Evolutionary conservation across 306 rosid genomes (phyloP), one percentile per base, ranked within the genome.

Genomic region (Inga oerstediana): DNA sequence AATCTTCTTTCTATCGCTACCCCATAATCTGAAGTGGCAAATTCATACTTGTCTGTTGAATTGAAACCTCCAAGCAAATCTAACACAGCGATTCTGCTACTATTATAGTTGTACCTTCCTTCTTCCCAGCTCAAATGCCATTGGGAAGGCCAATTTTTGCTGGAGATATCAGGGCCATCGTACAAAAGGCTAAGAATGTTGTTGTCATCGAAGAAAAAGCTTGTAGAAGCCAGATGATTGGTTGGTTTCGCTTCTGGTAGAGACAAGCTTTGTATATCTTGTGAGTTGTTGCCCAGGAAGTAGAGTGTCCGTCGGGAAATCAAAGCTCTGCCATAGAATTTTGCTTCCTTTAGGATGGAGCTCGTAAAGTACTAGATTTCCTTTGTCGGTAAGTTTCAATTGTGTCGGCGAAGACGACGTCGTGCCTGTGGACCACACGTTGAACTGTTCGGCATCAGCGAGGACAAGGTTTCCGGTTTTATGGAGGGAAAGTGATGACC

Each of bases 281-380:
- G 87, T 84, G 54, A 87, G 66, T 1, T 13, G 76, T 35, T 89
- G 90, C 5, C 65, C 74, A 13, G 92, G 90, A 73, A 89, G 86
- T 4, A 89, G 86, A 8, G 90, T 85, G 37, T 87, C 86, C 1
- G 37, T 10, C 5, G 68, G 37, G 37, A 24, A 62, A 11, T 62
- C 68, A 24, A 62, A 62, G 7, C 88, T 87, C 44, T 87, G 81
- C 92, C 92, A 87, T 35, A 89, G 34, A 72, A 45, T 37, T 2
- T 62, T 62, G 44, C 20, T 45, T 43, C 78, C 73, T 2, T 76
- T 0, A 0, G 5, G 1, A 0, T 59, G 56, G 3, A 13, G 27
- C n/a, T 84, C 81, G 3, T 1, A 43, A 12, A 87, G 80, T 12
- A 89, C 88, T 24, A 89, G 88, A 39, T 89, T 89, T 7, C 92